Evolutionary conservation across 305 asterid species (phyloP).

Genomic region (Fraxinus angustifolia): DNA sequence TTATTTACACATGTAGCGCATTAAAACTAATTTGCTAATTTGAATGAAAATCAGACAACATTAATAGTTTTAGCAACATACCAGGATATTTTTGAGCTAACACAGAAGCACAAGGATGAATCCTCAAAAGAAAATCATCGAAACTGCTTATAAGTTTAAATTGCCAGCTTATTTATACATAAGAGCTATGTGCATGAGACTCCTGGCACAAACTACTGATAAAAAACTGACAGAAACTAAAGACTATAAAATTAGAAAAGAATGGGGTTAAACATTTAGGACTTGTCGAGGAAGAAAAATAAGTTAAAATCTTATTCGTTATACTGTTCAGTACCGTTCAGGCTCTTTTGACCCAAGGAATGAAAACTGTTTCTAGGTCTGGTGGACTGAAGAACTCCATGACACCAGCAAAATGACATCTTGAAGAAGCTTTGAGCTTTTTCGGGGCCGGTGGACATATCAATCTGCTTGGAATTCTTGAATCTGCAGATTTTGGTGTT

Average conservation of each 20-base stretch:
- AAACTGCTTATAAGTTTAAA: constrained; percentile 11
- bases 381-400: constrained; percentile 64
- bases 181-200: constrained; percentile 15
- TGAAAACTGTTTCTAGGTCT: constrained; percentile 56
- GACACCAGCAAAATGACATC: constrained; percentile 38
- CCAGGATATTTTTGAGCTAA: not conserved
- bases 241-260: not conserved
- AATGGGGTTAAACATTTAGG: not conserved
- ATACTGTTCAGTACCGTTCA: not conserved
- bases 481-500: constrained; percentile 60
- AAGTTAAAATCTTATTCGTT: constrained; percentile 5
- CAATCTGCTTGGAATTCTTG: constrained; percentile 41
- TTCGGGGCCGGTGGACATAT: constrained; percentile 71
- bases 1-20: not conserved
- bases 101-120: not conserved
- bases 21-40: not conserved
- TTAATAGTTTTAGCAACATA: not conserved
- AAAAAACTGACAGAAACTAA: constrained; percentile 2
- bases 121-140: not conserved
- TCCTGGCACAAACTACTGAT: not conserved
- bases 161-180: constrained; percentile 21
- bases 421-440: constrained; percentile 56
- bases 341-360: constrained; percentile 33
- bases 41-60: constrained; percentile 1
- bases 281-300: not conserved